These are phyloP conservation scores for Zychaea mexicana DNA, from an alignment of 371 early-diverging fungal genomes.

Conservation along the genomic window DNA sequence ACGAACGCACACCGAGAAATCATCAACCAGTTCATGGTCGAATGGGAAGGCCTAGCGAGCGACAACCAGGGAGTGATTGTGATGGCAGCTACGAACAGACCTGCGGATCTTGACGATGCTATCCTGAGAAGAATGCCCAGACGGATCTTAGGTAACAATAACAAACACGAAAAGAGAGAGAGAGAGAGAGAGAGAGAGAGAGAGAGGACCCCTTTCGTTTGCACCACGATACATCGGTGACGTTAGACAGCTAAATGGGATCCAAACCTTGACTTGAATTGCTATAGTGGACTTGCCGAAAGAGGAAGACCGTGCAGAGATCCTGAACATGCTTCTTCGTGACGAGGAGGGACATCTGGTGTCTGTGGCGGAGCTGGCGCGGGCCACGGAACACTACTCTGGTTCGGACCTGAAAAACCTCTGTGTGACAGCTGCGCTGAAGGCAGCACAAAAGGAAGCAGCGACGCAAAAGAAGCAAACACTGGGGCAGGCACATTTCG, in stretches of 20 bases:
- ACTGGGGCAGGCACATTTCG: constrained; percentile 69
- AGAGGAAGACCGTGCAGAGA: constrained; percentile 78
- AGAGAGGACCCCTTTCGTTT: no score
- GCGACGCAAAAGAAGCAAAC: constrained; percentile 20
- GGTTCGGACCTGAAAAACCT: constrained; percentile 99
- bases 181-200: no score
- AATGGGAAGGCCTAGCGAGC: constrained; percentile 94
- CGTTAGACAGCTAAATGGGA: no score
- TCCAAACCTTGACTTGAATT: constrained; percentile 5
- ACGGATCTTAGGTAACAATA: constrained; percentile 76
- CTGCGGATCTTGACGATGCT: constrained; percentile 98
- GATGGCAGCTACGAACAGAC: constrained; percentile 97
- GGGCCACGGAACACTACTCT: constrained; percentile 77
- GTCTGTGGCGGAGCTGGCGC: constrained; percentile 62
- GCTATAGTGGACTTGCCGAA: constrained; percentile 86
- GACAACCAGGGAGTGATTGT: constrained; percentile 83
- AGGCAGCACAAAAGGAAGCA: constrained; percentile 63
- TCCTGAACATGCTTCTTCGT: constrained; percentile 77
- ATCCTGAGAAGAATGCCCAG: constrained; percentile 96
- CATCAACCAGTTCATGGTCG: constrained; percentile 95
- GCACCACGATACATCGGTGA: no score
- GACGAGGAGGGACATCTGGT: constrained; percentile 70
- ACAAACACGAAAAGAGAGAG: no score
- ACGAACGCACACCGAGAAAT: constrained; percentile 77
- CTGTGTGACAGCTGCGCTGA: constrained; percentile 92